phyloP scores from a whole-genome alignment of 257 asterid species.

The Eustoma russellianum region DNA sequence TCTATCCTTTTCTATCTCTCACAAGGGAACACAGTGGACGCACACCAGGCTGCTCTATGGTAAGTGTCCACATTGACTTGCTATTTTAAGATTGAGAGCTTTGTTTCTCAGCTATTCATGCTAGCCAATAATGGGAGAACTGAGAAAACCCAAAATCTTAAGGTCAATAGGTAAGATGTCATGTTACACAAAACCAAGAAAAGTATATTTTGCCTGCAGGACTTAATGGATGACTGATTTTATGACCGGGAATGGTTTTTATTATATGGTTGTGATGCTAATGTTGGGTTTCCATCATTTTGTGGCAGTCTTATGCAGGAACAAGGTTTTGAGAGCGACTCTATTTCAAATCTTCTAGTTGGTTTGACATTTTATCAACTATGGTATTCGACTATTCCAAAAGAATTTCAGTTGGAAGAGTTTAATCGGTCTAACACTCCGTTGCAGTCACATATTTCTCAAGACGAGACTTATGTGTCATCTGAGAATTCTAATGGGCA shows the following conservation, averaged over 20 bases:
- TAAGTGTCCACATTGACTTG: constrained; percentile 17
- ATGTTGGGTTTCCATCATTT: constrained; percentile 5
- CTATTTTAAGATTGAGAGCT: no score
- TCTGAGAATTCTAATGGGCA: constrained; percentile 30
- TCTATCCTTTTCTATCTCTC: constrained; percentile 43
- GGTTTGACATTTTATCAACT: constrained; percentile 59
- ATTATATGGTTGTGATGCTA: no score
- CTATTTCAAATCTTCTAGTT: constrained; percentile 65
- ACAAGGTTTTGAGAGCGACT: constrained; percentile 43
- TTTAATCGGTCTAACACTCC: constrained; percentile 21
- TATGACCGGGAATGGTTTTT: no score
- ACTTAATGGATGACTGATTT: no score
- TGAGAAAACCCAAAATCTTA: no score
- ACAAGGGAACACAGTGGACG: constrained; percentile 36
- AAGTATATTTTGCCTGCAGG: no score
- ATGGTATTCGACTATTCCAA: constrained; percentile 63
- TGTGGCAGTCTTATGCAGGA: constrained; percentile 61
- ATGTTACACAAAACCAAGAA: no score
- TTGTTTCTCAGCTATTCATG: no score
- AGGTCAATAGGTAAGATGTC: no score
- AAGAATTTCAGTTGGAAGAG: constrained; percentile 44
- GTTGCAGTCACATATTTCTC: constrained; percentile 29
- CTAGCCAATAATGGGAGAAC: no score
- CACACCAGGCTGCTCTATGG: constrained; percentile 46
- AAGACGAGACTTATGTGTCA: constrained; percentile 13